Evolutionary conservation across 1,139 yeast species (phyloP).

Genomic region (Yamadazyma conglobata): DNA sequence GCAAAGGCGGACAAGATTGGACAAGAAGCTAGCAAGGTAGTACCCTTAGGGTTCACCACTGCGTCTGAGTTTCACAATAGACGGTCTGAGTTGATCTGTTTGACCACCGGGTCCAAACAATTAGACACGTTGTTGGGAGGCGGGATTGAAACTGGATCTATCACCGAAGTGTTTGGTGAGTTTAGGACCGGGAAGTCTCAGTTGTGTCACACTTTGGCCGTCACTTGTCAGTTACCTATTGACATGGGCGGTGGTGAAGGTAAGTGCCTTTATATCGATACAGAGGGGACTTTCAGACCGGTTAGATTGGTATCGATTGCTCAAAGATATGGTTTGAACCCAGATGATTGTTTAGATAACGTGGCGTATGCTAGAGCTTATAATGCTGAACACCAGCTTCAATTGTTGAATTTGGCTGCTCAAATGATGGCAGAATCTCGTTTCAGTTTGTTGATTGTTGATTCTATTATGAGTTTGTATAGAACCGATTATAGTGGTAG

Average conservation of each 20-base stretch:
- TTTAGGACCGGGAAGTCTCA: constrained; percentile 98
- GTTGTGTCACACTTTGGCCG: constrained; percentile 93
- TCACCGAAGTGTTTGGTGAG: constrained; percentile 96
- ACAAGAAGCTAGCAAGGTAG: constrained; percentile 78
- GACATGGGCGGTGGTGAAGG: constrained; percentile 99
- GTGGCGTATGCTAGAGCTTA: constrained; percentile 97
- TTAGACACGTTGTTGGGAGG: constrained; percentile 93
- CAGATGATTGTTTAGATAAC: constrained; percentile 92
- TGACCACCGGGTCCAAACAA: constrained; percentile 94
- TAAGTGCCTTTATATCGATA: constrained; percentile 90
- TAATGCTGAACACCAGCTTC: constrained; percentile 94
- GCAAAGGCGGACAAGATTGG: constrained; percentile 88
- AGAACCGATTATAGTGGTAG: constrained; percentile 95
- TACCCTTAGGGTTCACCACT: constrained; percentile 96
- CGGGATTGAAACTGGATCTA: constrained; percentile 95
- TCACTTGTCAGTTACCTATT: constrained; percentile 92
- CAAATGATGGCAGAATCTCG: constrained; percentile 95
- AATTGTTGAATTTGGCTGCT: constrained; percentile 84
- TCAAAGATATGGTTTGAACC: constrained; percentile 85
- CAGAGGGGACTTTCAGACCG: constrained; percentile 97
- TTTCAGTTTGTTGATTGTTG: constrained; percentile 78
- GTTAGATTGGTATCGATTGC: constrained; percentile 87
- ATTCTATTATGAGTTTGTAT: constrained; percentile 93
- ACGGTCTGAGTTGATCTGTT: constrained; percentile 83
- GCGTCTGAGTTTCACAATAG: constrained; percentile 93